These are phyloP conservation scores for Phytophthora palmivora DNA, from an alignment of 352 stramenopile genomes.

Conservation along the genomic window DNA sequence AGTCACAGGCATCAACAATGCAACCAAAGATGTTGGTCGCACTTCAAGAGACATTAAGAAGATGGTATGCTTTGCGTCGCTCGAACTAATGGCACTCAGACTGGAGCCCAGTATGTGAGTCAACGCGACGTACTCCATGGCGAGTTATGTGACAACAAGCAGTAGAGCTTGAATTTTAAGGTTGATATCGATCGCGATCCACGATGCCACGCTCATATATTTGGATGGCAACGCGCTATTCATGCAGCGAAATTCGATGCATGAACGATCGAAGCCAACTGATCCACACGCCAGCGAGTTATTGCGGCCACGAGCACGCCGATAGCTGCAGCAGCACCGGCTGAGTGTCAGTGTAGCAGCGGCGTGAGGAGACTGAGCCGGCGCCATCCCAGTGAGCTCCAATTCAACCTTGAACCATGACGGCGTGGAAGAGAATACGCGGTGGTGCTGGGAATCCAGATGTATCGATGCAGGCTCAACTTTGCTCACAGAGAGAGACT, in stretches of 20 bases:
- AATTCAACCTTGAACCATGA: conserved; percentile 5
- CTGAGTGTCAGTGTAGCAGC: conserved; percentile 8
- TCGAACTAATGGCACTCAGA: conserved; percentile 13
- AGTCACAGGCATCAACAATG: conserved; percentile 19
- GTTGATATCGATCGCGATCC: conserved; percentile 9
- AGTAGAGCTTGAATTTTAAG: too few species aligned
- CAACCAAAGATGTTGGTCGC: conserved; percentile 10
- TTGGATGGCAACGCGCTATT: neutral
- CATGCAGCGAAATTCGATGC: conserved; percentile 6
- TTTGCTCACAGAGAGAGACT: conserved; percentile 3
- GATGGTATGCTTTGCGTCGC: conserved; percentile 32
- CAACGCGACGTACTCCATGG: neutral
- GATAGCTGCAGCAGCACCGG: conserved; percentile 28
- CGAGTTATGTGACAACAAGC: conserved; percentile 15
- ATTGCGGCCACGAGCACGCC: conserved; percentile 12
- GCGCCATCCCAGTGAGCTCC: conserved; percentile 30
- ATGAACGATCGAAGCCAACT: conserved; percentile 13
- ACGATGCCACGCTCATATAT: conserved; percentile 11
- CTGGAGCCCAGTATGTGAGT: conserved; percentile 18
- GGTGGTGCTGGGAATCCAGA: conserved; percentile 1
- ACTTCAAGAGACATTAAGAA: conserved; percentile 30
- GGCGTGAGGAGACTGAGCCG: neutral
- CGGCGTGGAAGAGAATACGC: conserved; percentile 17
- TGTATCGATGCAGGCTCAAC: conserved; percentile 6
- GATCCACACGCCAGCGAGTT: conserved; percentile 17